Evolutionary conservation across 768 basidiomycete genomes (phyloP), one percentile per base, ranked within the genome.

Genomic region (Podaxis pistillaris): DNA sequence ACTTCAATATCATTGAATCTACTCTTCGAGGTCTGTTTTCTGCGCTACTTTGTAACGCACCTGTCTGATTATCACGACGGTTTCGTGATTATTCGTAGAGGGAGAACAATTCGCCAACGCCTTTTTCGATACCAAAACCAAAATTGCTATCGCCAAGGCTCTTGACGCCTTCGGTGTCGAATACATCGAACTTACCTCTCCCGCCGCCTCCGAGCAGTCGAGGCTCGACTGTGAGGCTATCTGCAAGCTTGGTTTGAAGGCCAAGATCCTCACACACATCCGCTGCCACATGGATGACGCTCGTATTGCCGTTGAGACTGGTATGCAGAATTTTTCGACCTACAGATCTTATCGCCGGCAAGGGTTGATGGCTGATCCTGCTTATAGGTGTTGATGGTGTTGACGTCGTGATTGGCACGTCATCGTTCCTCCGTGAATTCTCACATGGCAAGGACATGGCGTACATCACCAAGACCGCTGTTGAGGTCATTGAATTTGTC

Each of bases 241-340:
- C 77, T 99, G 97, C 88, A 96, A 94, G 83, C 93, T 98, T 68
- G 95, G 96, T 1, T 83, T 98, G 76, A 94, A 93, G 82, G 83
- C 89, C 71, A 97, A 96, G 84, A 95, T 98, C 76, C 86, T 98
- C 65, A 99, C 97, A 5, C 97, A 99, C 81, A 98, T 99, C 69
- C 88, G 97, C 51, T 99, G 97, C 76, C 97, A 99, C 75, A 98
- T 99, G 97, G 96, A 98, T 71, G 97, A 99, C 78, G 97, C 97
- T 12, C 86, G 93, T 57, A 94, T 98, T 71, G 97, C 97, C 40
- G 96, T 98, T 58, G 96, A 98, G 80, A 98, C 97, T 66, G 96
- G 95, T 91, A 65, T 64, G 83, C 70, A 41, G 28, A 53, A 49
- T 40, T 63, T 61, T 62, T 22, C 54, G 55, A 58, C 6, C 33